A percentile compares a stretch with the other conserved stretches of the same genome.
These are phyloP conservation scores for Caulochytrium protostelioides DNA, from an alignment of 371 early-diverging fungal genomes.

Conservation along the genomic window DNA sequence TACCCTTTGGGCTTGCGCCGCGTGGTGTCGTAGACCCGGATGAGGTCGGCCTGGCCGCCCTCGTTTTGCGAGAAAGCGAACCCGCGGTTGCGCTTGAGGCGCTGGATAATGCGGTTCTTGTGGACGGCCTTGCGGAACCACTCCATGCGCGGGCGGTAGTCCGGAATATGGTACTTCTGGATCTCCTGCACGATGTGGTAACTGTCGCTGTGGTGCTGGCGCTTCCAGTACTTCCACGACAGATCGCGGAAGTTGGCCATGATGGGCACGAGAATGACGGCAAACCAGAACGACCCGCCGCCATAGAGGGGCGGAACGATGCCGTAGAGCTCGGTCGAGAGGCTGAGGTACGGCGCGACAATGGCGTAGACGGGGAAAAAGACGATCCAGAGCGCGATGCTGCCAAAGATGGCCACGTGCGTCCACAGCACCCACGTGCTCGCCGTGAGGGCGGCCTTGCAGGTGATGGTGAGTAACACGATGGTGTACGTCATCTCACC, in stretches of 20 bases:
- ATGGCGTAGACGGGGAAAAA: conserved; percentile 64
- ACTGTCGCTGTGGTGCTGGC: conserved; percentile 51
- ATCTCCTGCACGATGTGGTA: conserved; percentile 95
- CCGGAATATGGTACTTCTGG: conserved; percentile 89
- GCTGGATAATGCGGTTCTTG: conserved; percentile 71
- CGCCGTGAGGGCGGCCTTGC: conserved; percentile 14
- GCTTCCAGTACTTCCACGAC: conserved; percentile 78
- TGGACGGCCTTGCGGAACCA: conserved; percentile 89
- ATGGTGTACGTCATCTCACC: conserved; percentile 22
- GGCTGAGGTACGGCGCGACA: conserved; percentile 46
- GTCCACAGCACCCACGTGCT: conserved; percentile 17
- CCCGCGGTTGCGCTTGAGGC: conserved; percentile 76
- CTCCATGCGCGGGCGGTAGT: conserved; percentile 88
- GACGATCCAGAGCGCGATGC: conserved; percentile 49
- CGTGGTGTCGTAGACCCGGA: conserved; percentile 90
- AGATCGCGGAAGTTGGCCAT: conserved; percentile 66
- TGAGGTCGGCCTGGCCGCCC: conserved; percentile 75
- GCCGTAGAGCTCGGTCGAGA: conserved; percentile 65
- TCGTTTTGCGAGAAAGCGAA: conserved; percentile 96
- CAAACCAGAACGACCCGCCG: conserved; percentile 66
- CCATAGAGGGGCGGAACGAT: conserved; percentile 50
- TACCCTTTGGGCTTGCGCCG: conserved; percentile 63
- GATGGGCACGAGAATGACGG: conserved; percentile 54
- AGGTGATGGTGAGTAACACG: conserved; percentile 18
- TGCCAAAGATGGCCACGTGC: conserved; percentile 16